A percentile compares a stretch with the other conserved stretches of the same genome.
These are phyloP conservation scores for Lanmaoa pseudosensibilis DNA, from an alignment of 768 basidiomycete species.

Conservation along the genomic window DNA sequence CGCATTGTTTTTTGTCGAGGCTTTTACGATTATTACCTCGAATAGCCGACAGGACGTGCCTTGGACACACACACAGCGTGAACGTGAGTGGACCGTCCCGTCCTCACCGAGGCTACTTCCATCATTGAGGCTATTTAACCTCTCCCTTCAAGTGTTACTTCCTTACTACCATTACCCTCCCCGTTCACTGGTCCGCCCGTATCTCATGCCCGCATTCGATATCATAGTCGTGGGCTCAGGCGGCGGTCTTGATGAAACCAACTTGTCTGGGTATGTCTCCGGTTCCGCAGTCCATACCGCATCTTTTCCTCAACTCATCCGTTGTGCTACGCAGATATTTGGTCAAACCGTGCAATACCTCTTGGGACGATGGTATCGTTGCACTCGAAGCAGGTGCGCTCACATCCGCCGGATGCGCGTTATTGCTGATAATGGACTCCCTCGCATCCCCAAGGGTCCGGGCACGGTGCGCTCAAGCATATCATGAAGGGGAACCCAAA, in stretches of 20 bases:
- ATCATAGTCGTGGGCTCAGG: constrained; percentile 80
- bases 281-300: not conserved
- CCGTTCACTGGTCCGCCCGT: not conserved
- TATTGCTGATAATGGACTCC: not conserved
- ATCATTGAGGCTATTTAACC: not conserved
- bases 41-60: constrained; percentile 26
- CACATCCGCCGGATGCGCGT: not conserved
- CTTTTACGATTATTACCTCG: not conserved
- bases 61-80: constrained; percentile 8
- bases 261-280: constrained; percentile 74
- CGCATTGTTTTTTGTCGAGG: not conserved
- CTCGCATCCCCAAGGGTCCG: constrained; percentile 61
- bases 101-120: not conserved
- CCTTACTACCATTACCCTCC: not conserved
- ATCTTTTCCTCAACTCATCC: constrained; percentile 13
- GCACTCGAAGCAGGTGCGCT: constrained; percentile 82
- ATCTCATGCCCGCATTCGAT: constrained; percentile 56
- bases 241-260: constrained; percentile 88
- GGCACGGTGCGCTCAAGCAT: constrained; percentile 70
- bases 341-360: constrained; percentile 62
- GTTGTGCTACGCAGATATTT: constrained; percentile 62
- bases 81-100: not conserved
- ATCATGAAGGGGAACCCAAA: constrained; percentile 57
- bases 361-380: constrained; percentile 81
- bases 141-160: no score